phyloP scores from a whole-genome alignment of 1,139 yeast species.

The Wickerhamomyces sp. region DNA sequence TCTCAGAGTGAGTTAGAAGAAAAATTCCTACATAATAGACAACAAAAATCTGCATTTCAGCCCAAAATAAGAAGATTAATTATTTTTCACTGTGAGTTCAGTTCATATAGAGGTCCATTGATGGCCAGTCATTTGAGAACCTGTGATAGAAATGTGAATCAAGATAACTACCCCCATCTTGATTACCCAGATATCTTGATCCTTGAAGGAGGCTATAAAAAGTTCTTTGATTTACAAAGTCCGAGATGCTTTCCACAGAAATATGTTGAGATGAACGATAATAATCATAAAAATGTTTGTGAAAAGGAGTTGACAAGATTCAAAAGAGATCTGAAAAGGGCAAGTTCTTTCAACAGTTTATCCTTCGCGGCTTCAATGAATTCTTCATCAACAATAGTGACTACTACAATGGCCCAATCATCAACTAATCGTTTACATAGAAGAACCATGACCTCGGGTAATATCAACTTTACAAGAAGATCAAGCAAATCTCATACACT shows the following conservation, averaged over 20 bases:
- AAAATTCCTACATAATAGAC: slow-evolving; percentile 30
- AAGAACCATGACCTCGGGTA: slow-evolving; percentile 21
- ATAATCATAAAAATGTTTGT: slow-evolving; percentile 58
- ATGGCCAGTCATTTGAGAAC: slow-evolving; percentile 85
- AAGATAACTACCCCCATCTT: slow-evolving; percentile 71
- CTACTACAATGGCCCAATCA: slow-evolving; percentile 4
- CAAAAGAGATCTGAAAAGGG: slow-evolving; percentile 52
- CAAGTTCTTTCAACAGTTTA: slow-evolving; percentile 28
- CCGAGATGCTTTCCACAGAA: slow-evolving; percentile 65
- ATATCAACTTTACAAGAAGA: slow-evolving; percentile 13
- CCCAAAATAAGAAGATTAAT: slow-evolving; percentile 41
- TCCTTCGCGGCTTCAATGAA: slow-evolving; percentile 26
- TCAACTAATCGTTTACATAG: slow-evolving; percentile 14
- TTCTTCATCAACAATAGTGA: slow-evolving; percentile 4
- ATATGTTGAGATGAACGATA: slow-evolving; percentile 86
- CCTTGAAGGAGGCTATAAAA: slow-evolving; percentile 86
- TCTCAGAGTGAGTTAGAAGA: slow-evolving; percentile 65
- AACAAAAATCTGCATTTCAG: slow-evolving; percentile 11
- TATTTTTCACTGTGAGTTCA: slow-evolving; percentile 91
- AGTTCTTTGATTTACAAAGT: slow-evolving; percentile 56
- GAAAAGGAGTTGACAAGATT: slow-evolving; percentile 70
- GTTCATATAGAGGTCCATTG: slow-evolving; percentile 87
- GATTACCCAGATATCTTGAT: slow-evolving; percentile 86
- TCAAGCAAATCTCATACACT: slow-evolving; percentile 15
- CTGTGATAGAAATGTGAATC: slow-evolving; percentile 72